Evolutionary conservation across 2,329 filamentous ascomycete species (phyloP).

Genomic region (Ceratocystis ficicola): DNA sequence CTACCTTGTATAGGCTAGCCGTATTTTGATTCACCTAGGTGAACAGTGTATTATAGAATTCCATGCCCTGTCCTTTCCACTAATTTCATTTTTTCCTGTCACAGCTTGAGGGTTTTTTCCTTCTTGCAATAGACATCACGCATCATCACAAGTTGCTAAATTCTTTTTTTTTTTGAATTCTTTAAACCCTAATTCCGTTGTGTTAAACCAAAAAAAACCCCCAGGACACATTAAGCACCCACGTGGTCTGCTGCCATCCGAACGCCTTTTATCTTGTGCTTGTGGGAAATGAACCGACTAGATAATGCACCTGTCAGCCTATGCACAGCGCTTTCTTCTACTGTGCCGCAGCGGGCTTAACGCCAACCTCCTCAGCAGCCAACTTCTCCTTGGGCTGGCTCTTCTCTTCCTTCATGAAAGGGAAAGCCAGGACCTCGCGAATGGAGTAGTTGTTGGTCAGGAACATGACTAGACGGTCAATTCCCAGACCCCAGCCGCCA

Average conservation of each 20-base stretch:
- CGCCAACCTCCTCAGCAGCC: conserved; percentile 49
- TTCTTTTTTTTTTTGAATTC: conserved; percentile 18
- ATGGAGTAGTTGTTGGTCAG: conserved; percentile 87
- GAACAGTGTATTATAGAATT: conserved; percentile 8
- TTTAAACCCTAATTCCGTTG: conserved; percentile 20
- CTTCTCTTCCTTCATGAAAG: conserved; percentile 87
- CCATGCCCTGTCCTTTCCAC: neutral
- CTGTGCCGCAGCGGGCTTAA: conserved; percentile 48
- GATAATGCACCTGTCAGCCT: neutral
- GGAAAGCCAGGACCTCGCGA: conserved; percentile 91
- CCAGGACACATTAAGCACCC: neutral
- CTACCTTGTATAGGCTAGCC: too few species aligned
- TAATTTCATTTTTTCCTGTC: neutral
- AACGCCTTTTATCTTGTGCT: neutral
- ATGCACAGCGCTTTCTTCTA: conserved; percentile 33
- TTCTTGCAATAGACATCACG: neutral
- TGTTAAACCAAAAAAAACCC: neutral
- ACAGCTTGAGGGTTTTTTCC: neutral
- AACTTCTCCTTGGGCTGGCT: conserved; percentile 38
- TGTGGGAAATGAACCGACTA: neutral
- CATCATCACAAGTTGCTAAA: neutral
- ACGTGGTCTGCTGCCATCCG: neutral
- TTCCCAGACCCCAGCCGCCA: conserved; percentile 92
- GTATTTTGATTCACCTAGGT: neutral
- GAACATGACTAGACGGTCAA: conserved; percentile 91